These are phyloP conservation scores for Ogataea neopini DNA, from an alignment of 805 yeast genomes.

Conservation along the genomic window DNA sequence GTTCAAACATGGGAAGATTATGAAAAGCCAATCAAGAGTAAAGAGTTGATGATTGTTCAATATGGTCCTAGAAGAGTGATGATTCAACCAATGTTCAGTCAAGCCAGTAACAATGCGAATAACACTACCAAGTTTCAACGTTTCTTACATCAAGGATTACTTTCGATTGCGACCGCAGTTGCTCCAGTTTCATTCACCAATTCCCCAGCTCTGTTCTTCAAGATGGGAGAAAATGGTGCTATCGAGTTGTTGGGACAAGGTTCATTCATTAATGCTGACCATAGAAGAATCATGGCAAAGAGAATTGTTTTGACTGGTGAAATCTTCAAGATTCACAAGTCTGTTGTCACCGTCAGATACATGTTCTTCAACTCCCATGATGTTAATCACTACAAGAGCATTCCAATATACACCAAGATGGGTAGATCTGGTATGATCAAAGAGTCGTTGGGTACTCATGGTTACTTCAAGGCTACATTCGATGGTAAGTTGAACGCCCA, in stretches of 20 bases:
- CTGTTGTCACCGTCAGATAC: slow-evolving; percentile 87
- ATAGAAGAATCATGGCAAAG: slow-evolving; percentile 81
- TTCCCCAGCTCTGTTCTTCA: slow-evolving; percentile 84
- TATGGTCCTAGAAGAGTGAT: slow-evolving; percentile 90
- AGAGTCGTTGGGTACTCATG: slow-evolving; percentile 97
- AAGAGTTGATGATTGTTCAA: slow-evolving; percentile 78
- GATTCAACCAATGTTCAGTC: slow-evolving; percentile 81
- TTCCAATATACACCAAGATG: slow-evolving; percentile 87
- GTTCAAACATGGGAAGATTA: slow-evolving; percentile 88
- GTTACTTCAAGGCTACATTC: slow-evolving; percentile 93
- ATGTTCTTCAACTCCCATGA: slow-evolving; percentile 96
- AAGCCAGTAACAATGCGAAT: slow-evolving; percentile 72
- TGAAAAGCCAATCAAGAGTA: slow-evolving; percentile 82
- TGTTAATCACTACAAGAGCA: slow-evolving; percentile 82
- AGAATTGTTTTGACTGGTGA: slow-evolving; percentile 90
- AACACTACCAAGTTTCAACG: slow-evolving; percentile 86
- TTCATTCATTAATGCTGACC: slow-evolving; percentile 82
- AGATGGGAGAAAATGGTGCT: slow-evolving; percentile 48
- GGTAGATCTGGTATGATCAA: slow-evolving; percentile 95
- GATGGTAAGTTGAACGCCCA: slow-evolving; percentile 89
- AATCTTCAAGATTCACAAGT: slow-evolving; percentile 92
- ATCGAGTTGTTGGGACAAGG: slow-evolving; percentile 86
- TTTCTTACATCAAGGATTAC: slow-evolving; percentile 74
- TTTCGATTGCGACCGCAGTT: slow-evolving; percentile 79
- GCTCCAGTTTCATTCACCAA: slow-evolving; percentile 85